Base-by-base conservation (phyloP, 2,329 filamentous ascomycete species). In the Alternaria metachromatica region DNA sequence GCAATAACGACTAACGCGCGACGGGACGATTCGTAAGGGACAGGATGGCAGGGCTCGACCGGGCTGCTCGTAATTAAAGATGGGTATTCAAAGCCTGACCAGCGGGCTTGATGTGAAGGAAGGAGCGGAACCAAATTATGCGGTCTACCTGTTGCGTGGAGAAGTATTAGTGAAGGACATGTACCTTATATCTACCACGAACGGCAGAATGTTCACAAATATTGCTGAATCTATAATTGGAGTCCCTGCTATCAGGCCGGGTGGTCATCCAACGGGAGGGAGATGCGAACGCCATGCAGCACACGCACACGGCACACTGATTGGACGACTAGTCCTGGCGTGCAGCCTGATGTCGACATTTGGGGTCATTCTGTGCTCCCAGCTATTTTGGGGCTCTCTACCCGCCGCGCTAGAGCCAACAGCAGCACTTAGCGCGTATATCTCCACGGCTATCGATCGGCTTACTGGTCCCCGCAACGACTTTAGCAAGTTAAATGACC, bases 221-320 rank as follows among this genome's bases (percentile, higher is more conserved):
- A 76, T 74, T 64, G 67, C 72, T 75, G 69, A 69, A 80, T 83
- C 83, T 85, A 85, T 84, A 83, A 80, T 82, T 84, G 81, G 83
- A 81, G 64, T 56, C 49, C 56, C 55, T 71, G 63, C 68, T 67
- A 67, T 67, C 60, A 60, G 68, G 61, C 71, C 66, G 68, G 70
- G 66, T 66, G 74, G 73, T 66, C 70, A 61, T 70, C 75, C 71
- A 76, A 76, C 77, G 60, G 69, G 64, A 71, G 63, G 62, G 65
- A 68, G 58, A 66, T 71, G 70, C 62, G 73, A 72, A 73, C 67
- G 66, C 72, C 71, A 72, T 73, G 58, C 65, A 71, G 72, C 66
- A 66, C 51, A 63, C 61, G 58, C 46, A 58, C 46, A 58, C 58
- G 46, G 55, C 33, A 20, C 8, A 25, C 15, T 75, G 72, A 79